phyloP scores from a whole-genome alignment of 1,139 yeast species.

The Scheffersomyces stambukii region DNA sequence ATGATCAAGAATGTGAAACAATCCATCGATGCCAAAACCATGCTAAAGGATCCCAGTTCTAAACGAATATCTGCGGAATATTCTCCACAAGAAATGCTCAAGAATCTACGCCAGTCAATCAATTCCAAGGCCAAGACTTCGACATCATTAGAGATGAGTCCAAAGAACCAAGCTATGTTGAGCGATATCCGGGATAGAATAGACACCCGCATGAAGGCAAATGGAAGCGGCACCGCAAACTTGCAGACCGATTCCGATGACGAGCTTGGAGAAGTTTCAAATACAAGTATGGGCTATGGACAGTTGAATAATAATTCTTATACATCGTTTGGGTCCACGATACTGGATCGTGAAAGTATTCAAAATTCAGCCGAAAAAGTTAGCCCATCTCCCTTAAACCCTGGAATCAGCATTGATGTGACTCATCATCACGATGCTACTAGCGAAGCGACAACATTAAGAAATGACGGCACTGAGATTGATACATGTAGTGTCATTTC shows the following conservation, averaged over 20 bases:
- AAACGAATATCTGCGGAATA: slow-evolving; percentile 18
- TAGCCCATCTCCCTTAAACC: slow-evolving; percentile 1
- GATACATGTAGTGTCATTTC: too few relatives aligned
- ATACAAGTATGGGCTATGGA: not conserved
- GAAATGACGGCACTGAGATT: slow-evolving; percentile 2
- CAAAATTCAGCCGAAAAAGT: slow-evolving; percentile 1
- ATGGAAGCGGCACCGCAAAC: too few relatives aligned
- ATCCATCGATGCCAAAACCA: slow-evolving; percentile 19
- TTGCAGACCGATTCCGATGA: too few relatives aligned
- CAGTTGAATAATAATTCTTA: slow-evolving; percentile 8
- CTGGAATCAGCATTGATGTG: slow-evolving; percentile 10
- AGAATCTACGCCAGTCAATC: slow-evolving; percentile 20
- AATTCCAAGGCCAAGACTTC: slow-evolving; percentile 16
- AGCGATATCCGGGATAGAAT: slow-evolving; percentile 26
- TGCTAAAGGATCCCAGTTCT: slow-evolving; percentile 12
- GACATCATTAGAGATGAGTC: slow-evolving; percentile 5
- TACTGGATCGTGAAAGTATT: slow-evolving; percentile 6
- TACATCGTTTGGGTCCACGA: slow-evolving; percentile 13
- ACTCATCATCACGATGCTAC: slow-evolving; percentile 9
- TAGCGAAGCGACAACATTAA: slow-evolving; percentile 5
- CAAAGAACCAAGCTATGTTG: slow-evolving; percentile 13
- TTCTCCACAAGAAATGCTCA: slow-evolving; percentile 28
- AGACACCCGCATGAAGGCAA: slow-evolving; percentile 13
- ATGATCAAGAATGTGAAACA: slow-evolving; percentile 21
- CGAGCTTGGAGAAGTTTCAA: too few relatives aligned